phyloP scores from a whole-genome alignment of 768 basidiomycete species.

The Termitomyces sp. region DNA sequence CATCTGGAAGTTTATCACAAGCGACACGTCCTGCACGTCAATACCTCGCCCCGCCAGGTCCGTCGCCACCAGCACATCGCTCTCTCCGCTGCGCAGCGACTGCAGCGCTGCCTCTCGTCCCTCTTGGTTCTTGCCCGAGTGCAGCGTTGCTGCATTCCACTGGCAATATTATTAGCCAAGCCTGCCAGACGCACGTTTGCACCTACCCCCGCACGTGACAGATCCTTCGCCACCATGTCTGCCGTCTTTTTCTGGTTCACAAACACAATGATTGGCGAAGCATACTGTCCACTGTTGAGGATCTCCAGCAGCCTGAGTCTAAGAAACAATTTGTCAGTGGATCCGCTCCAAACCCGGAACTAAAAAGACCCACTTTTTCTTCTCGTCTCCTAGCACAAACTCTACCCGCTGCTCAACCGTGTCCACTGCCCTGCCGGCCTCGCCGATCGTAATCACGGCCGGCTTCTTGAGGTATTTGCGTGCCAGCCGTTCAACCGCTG shows the following conservation, averaged over 20 bases:
- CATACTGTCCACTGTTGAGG: constrained; percentile 79
- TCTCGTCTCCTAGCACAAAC: constrained; percentile 89
- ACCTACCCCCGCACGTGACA: constrained; percentile 84
- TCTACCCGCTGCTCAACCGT: constrained; percentile 97
- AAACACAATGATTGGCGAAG: constrained; percentile 95
- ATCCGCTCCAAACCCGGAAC: not conserved
- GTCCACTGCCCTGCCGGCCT: constrained; percentile 96
- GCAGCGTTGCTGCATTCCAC: constrained; percentile 91
- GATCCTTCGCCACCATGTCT: constrained; percentile 95
- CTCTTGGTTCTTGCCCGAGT: constrained; percentile 97
- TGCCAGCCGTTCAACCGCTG: constrained; percentile 92
- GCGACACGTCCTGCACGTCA: constrained; percentile 93
- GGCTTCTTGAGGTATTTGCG: constrained; percentile 92
- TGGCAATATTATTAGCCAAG: constrained; percentile 26
- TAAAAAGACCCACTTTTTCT: constrained; percentile 77
- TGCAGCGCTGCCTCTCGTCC: constrained; percentile 93
- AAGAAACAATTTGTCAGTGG: constrained; percentile 15
- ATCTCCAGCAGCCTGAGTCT: constrained; percentile 89
- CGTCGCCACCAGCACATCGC: constrained; percentile 91
- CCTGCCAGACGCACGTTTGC: not conserved
- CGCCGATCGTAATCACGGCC: constrained; percentile 96
- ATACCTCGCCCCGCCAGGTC: constrained; percentile 98
- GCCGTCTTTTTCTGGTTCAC: constrained; percentile 99
- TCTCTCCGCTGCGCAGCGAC: constrained; percentile 79
- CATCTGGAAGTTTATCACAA: constrained; percentile 99